Conservation (phyloP, 228 moss, liverwort and hornwort genomes). For the Sphagnum fallax region DNA sequence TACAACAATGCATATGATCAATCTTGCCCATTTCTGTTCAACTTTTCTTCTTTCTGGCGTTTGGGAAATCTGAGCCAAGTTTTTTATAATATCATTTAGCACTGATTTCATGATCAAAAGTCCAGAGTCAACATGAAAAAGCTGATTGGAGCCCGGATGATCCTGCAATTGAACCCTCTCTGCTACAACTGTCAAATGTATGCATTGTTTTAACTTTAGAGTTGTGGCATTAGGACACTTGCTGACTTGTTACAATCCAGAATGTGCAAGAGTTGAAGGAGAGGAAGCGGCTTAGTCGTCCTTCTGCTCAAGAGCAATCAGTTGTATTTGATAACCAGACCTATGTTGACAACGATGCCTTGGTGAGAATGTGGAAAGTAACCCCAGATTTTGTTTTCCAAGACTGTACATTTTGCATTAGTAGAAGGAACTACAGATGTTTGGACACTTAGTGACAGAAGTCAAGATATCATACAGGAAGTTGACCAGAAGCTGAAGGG, state of each 20-base stretch:
- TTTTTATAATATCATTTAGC: too few relatives aligned
- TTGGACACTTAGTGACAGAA: background rate
- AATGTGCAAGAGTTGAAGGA: slow-evolving; percentile 81
- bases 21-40: too few relatives aligned
- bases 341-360: slow-evolving; percentile 39
- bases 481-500: slow-evolving; percentile 75
- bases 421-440: background rate
- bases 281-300: slow-evolving; percentile 79
- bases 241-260: slow-evolving; percentile 20
- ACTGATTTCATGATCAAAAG: too few relatives aligned
- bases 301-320: slow-evolving; percentile 61
- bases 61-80: too few relatives aligned
- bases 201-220: too few relatives aligned
- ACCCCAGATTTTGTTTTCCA: background rate
- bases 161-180: too few relatives aligned
- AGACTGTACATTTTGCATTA: too few relatives aligned
- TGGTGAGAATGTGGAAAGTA: slow-evolving; percentile 33
- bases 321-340: slow-evolving; percentile 25
- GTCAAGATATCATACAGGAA: slow-evolving; percentile 40
- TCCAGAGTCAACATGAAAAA: too few relatives aligned
- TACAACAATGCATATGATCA: too few relatives aligned
- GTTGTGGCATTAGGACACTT: background rate
- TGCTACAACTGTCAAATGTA: too few relatives aligned
- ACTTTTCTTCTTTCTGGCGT: too few relatives aligned
- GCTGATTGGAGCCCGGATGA: too few relatives aligned